These are phyloP conservation scores for Aspergillus bertholletiae DNA, from an alignment of 495 filamentous ascomycete species.

Conservation along the genomic window DNA sequence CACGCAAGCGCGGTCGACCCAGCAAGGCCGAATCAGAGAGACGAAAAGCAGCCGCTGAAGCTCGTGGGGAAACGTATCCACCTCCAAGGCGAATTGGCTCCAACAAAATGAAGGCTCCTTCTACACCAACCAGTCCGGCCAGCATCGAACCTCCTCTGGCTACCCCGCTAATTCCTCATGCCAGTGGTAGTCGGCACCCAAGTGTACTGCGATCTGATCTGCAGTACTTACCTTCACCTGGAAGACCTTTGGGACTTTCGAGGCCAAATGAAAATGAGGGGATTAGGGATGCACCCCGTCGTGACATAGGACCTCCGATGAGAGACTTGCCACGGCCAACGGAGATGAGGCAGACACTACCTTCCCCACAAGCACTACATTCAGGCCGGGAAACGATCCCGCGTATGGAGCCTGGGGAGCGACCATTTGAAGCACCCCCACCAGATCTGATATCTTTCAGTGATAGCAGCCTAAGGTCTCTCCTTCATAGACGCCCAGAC, in stretches of 20 bases:
- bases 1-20: slow-evolving; percentile 58
- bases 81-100: slow-evolving; percentile 31
- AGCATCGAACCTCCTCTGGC: slow-evolving; percentile 8
- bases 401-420: slow-evolving; percentile 19
- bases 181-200: slow-evolving; percentile 3
- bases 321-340: slow-evolving; percentile 33
- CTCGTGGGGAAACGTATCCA: slow-evolving; percentile 48
- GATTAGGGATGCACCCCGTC: slow-evolving; percentile 18
- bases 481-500: slow-evolving; percentile 13
- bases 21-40: slow-evolving; percentile 55
- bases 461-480: slow-evolving; percentile 25
- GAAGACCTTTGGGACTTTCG: slow-evolving; percentile 7
- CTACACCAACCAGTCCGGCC: slow-evolving; percentile 33
- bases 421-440: slow-evolving; percentile 14
- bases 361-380: slow-evolving; percentile 32
- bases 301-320: slow-evolving; percentile 20
- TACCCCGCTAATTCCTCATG: slow-evolving; percentile 4
- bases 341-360: slow-evolving; percentile 31
- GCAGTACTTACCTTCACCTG: slow-evolving; percentile 12
- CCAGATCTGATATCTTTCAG: slow-evolving; percentile 28
- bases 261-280: slow-evolving; percentile 16
- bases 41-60: slow-evolving; percentile 48
- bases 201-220: slow-evolving; percentile 10
- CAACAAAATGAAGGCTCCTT: slow-evolving; percentile 28
- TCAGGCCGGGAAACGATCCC: slow-evolving; percentile 28